Evolutionary conservation across 2,329 filamentous ascomycete genomes (phyloP), one percentile per base, ranked within the genome.

Genomic region (Lasiodiplodia sp.): DNA sequence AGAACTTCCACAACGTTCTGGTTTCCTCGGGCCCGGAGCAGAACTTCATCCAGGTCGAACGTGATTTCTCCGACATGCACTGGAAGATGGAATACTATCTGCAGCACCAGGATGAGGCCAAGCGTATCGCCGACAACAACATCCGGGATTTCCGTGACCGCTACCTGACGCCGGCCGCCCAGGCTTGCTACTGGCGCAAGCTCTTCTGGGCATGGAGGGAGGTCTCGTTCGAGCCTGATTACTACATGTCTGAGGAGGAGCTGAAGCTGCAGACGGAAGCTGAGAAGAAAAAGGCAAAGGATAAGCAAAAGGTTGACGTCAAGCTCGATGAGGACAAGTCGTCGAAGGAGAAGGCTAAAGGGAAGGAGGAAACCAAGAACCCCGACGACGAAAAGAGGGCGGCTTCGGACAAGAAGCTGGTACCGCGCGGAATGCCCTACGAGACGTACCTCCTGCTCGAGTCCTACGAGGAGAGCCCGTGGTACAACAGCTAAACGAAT

Each of bases 151-250:
- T 87, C 72, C 79, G 85, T 2, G 84, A 87, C 70, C 76, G 83
- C 4, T 87, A 87, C 71, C 75, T 87, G 38, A 87, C 85, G 1
- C 84, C 85, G 1, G 84, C 85, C 2, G 85, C 86, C 2, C 84
- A 87, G 74, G 81, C 82, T 5, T 88, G 85, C 70, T 87, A 87
- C 70, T 87, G 86, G 86, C 79, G 86, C 12, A 78, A 82, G 58
- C 72, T 86, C 69, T 77, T 86, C 28, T 72, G 75, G 44, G 74
- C 71, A 1, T 82, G 79, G 78, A 72, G 71, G 44, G 70, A 70
- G 18, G 81, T 81, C 49, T 81, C 80, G 40, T 74, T 72, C 51
- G 68, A 69, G 55, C 73, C 72, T 10, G 64, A 72, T n/a, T 68
- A 70, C 12, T 73, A 71, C 58, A 66, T 49, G 53, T 44, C 60